Percentiles rank a stretch among this genome's conserved stretches.
phyloP scores from a whole-genome alignment of 352 stramenopile genomes.

The Phytophthora fragariaefolia region DNA sequence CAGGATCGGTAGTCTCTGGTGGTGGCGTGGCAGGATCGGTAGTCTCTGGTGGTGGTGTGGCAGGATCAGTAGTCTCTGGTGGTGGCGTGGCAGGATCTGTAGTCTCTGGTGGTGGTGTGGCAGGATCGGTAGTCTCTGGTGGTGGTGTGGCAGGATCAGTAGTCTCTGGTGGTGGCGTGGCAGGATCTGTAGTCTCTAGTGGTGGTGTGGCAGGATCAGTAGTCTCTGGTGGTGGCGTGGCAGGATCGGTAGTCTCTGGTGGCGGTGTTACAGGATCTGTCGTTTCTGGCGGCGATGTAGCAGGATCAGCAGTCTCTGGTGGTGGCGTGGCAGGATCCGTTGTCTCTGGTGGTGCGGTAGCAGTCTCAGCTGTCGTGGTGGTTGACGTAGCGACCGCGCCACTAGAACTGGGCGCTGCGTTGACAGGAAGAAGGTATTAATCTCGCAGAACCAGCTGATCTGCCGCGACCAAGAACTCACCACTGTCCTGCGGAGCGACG shows the following conservation, averaged over 20 bases:
- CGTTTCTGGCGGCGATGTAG: neutral
- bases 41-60: too few relatives aligned
- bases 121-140: too few relatives aligned
- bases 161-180: neutral
- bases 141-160: neutral
- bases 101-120: neutral
- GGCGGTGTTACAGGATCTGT: neutral
- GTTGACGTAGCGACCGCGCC: neutral
- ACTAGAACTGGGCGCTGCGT: neutral
- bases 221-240: neutral
- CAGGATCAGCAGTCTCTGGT: neutral
- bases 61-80: too few relatives aligned
- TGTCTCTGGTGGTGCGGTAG: neutral
- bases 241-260: neutral
- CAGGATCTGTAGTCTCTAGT: neutral
- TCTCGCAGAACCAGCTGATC: neutral
- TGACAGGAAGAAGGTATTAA: neutral
- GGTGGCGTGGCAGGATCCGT: neutral
- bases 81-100: neutral
- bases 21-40: neutral
- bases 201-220: neutral
- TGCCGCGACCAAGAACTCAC: neutral
- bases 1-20: too few relatives aligned
- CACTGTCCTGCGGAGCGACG: neutral
- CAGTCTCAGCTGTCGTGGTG: neutral